Evolutionary conservation across 169 alveolate species (phyloP).

Genomic region (Perkinsus olseni): DNA sequence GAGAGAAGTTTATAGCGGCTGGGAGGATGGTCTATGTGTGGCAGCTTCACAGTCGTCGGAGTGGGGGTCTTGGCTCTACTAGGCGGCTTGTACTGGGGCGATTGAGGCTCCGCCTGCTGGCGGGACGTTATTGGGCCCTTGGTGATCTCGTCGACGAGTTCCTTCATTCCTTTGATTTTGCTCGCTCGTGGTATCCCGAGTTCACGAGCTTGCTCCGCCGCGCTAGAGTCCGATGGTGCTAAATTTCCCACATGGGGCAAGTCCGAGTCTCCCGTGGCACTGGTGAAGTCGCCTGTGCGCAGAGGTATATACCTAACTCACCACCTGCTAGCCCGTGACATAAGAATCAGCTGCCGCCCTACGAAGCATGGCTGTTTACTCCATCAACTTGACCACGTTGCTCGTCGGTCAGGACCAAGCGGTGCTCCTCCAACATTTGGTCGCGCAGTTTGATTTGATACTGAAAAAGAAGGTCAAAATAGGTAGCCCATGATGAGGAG

Average conservation of each 20-base stretch:
- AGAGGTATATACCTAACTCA: background rate
- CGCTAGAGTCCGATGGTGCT: background rate
- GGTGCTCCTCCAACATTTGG: background rate
- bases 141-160: background rate
- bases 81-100: background rate
- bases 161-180: background rate
- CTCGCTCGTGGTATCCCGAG: background rate
- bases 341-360: background rate
- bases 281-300: background rate
- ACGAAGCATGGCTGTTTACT: background rate
- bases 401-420: background rate
- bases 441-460: background rate
- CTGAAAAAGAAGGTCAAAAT: background rate
- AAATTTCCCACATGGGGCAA: background rate
- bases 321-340: background rate
- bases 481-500: no score
- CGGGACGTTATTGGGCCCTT: background rate
- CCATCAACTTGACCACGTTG: background rate
- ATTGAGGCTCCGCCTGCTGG: background rate
- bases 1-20: background rate
- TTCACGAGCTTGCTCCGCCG: background rate
- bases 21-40: background rate
- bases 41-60: background rate
- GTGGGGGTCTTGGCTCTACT: background rate
- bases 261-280: background rate